phyloP scores from a whole-genome alignment of 2,329 filamentous ascomycete genomes.

The Truncatella angustata region DNA sequence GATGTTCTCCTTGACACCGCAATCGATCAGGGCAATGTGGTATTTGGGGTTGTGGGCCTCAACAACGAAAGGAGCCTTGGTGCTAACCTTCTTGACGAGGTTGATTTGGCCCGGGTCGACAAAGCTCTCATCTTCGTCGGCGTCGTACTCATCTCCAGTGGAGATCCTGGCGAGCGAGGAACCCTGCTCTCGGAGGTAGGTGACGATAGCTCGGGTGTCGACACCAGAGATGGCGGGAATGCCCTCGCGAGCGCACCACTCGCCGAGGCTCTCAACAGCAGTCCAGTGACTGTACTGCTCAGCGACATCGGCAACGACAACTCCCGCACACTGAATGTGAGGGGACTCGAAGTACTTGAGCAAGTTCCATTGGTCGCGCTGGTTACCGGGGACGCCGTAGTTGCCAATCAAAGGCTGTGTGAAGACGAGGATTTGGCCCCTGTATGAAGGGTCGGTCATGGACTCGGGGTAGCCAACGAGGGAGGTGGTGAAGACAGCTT shows the following conservation, averaged over 20 bases:
- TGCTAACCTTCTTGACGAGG: constrained; percentile 92
- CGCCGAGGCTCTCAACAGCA: constrained; percentile 85
- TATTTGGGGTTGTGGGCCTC: constrained; percentile 78
- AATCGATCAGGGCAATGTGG: constrained; percentile 94
- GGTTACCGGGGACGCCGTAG: constrained; percentile 89
- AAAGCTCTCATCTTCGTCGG: constrained; percentile 95
- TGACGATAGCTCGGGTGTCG: constrained; percentile 95
- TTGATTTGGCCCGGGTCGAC: constrained; percentile 96
- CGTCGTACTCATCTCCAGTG: constrained; percentile 96
- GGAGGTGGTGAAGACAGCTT: constrained; percentile 98
- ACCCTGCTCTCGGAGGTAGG: constrained; percentile 91
- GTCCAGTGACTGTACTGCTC: constrained; percentile 98
- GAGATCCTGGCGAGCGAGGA: constrained; percentile 94
- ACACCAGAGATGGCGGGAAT: constrained; percentile 95
- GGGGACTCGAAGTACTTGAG: constrained; percentile 98
- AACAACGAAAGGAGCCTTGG: constrained; percentile 96
- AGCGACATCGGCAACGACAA: constrained; percentile 93
- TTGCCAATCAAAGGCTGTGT: constrained; percentile 98
- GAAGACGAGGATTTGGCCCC: constrained; percentile 96
- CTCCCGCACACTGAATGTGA: constrained; percentile 92
- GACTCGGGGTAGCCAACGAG: constrained; percentile 97
- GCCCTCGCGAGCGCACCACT: constrained; percentile 96
- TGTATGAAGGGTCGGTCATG: constrained; percentile 83
- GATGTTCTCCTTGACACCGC: constrained; percentile 99
- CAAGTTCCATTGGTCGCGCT: constrained; percentile 83